Evolutionary conservation across 169 alveolate species (phyloP).

Genomic region (Plasmodium vivax): DNA sequence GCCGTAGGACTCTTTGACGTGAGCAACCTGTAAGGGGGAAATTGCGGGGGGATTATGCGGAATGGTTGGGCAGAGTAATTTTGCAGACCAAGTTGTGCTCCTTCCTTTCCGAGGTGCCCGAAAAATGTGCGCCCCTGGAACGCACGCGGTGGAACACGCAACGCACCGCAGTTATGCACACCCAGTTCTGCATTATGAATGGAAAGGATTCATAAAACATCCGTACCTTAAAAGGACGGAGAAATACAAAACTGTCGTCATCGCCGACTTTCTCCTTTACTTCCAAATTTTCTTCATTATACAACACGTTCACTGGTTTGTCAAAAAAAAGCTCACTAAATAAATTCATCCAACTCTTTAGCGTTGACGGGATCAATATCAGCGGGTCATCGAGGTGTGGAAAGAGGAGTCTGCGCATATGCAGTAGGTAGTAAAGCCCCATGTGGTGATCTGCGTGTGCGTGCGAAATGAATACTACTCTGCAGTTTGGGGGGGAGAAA

Average conservation of each 20-base stretch:
- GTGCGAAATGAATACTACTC: slow-evolving; percentile 88
- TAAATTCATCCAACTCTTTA: slow-evolving; percentile 66
- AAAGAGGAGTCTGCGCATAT: slow-evolving; percentile 73
- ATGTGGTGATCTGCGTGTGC: slow-evolving; percentile 91
- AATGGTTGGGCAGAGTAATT: slow-evolving; percentile 68
- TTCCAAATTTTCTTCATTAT: slow-evolving; percentile 44
- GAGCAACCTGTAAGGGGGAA: slow-evolving; percentile 84
- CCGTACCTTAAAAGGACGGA: slow-evolving; percentile 44
- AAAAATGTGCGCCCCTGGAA: background rate
- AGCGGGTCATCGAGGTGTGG: slow-evolving; percentile 73
- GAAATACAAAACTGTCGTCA: background rate
- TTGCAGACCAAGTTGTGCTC: background rate
- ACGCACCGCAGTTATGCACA: background rate
- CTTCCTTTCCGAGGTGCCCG: background rate
- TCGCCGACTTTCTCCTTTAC: slow-evolving; percentile 36
- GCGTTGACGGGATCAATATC: slow-evolving; percentile 68
- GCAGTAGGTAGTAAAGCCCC: slow-evolving; percentile 84
- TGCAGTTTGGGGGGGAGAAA: slow-evolving; percentile 23
- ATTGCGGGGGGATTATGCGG: slow-evolving; percentile 64
- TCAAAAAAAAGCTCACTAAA: slow-evolving; percentile 52
- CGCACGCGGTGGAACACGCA: background rate
- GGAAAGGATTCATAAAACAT: slow-evolving; percentile 23
- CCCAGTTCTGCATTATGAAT: background rate
- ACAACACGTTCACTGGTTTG: slow-evolving; percentile 9
- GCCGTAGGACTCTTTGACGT: slow-evolving; percentile 85